Percentiles rank a stretch among this genome's conserved stretches.
Conservation (phyloP, 495 filamentous ascomycete genomes). For the Penicillium bialowiezense region DNA sequence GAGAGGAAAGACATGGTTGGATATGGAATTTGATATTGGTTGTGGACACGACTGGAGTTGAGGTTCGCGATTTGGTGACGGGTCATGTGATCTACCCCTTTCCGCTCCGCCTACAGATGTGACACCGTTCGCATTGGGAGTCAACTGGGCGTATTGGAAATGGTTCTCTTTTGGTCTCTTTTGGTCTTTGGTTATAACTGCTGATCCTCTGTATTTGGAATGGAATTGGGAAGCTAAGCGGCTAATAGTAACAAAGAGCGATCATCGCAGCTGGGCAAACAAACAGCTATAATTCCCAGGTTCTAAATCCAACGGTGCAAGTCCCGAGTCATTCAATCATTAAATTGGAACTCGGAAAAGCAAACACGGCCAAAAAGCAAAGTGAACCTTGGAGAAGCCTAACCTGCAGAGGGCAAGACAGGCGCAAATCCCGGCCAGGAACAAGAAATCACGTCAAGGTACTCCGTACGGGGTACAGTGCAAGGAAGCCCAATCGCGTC, state of each 20-base stretch:
- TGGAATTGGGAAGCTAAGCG: not conserved
- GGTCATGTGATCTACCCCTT: not conserved
- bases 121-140: no score
- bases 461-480: no score
- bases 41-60: constrained; percentile 12
- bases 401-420: not conserved
- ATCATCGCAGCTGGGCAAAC: not conserved
- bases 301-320: not conserved
- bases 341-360: not conserved
- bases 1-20: constrained; percentile 50
- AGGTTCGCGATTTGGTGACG: not conserved
- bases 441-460: not conserved
- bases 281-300: not conserved
- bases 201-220: not conserved
- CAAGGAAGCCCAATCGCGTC: not conserved
- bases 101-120: no score
- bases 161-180: no score
- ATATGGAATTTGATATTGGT: constrained; percentile 23
- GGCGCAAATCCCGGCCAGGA: not conserved
- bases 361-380: not conserved
- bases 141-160: no score
- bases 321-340: not conserved
- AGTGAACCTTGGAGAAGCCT: not conserved
- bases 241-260: not conserved
- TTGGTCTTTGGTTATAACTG: not conserved